A percentile compares a stretch with the other conserved stretches of the same genome.
Conservation (phyloP, 2,329 filamentous ascomycete genomes). For the Cladophialophora psammophila region DNA sequence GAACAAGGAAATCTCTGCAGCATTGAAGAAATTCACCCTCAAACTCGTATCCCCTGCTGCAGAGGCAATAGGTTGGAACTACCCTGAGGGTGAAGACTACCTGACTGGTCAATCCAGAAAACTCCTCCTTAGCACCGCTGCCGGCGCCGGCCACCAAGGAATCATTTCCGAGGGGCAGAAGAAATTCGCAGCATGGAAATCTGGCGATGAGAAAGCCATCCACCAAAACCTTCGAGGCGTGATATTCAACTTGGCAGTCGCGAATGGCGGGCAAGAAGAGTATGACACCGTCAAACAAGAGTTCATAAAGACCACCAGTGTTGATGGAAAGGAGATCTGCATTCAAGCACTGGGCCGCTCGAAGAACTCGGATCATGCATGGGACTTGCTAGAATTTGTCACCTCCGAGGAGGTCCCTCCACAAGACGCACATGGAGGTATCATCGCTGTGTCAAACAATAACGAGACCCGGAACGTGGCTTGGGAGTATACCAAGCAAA, state of each 20-base stretch:
- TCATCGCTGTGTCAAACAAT: slow-evolving; percentile 76
- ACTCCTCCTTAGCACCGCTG: slow-evolving; percentile 77
- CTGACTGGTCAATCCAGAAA: slow-evolving; percentile 83
- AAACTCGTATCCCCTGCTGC: slow-evolving; percentile 78
- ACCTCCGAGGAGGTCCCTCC: slow-evolving; percentile 84
- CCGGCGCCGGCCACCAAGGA: slow-evolving; percentile 75
- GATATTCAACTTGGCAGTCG: slow-evolving; percentile 80
- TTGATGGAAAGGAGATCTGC: slow-evolving; percentile 90
- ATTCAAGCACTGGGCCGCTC: slow-evolving; percentile 78
- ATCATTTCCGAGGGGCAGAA: slow-evolving; percentile 75
- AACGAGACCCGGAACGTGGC: slow-evolving; percentile 73
- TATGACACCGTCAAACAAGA: slow-evolving; percentile 81
- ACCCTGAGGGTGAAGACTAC: slow-evolving; percentile 78
- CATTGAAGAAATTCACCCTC: slow-evolving; percentile 77
- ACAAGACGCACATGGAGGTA: slow-evolving; percentile 86
- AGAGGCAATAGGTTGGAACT: slow-evolving; percentile 85
- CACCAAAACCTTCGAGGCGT: slow-evolving; percentile 81
- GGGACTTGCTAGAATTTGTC: slow-evolving; percentile 73
- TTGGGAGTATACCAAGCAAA: slow-evolving; percentile 84
- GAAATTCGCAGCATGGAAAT: slow-evolving; percentile 81
- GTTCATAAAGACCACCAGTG: slow-evolving; percentile 79
- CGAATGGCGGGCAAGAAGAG: slow-evolving; percentile 73
- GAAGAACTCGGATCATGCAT: slow-evolving; percentile 72
- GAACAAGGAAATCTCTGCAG: slow-evolving; percentile 73
- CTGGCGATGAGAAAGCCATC: slow-evolving; percentile 72